Percentiles rank a stretch among this genome's conserved stretches.
phyloP scores from a whole-genome alignment of 2,329 filamentous ascomycete species.

The Paecilomyces formosus region DNA sequence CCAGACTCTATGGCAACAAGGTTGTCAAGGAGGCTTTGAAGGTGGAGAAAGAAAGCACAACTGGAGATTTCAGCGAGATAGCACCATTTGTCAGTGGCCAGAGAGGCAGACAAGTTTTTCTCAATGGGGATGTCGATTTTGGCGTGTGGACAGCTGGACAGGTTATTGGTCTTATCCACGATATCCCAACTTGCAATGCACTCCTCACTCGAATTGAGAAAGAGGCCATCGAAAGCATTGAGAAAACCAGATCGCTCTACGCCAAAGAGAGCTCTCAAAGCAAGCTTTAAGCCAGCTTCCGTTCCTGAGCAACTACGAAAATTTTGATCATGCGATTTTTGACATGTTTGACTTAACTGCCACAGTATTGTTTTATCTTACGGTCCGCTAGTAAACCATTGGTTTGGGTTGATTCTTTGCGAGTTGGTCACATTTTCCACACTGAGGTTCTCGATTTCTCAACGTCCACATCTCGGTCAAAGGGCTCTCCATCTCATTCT shows the following conservation, averaged over 20 bases:
- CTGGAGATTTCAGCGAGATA: slow-evolving; percentile 83
- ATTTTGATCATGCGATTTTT: background rate
- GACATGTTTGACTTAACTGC: background rate
- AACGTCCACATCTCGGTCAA: background rate
- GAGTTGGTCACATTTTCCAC: background rate
- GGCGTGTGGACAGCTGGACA: slow-evolving; percentile 95
- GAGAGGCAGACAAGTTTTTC: slow-evolving; percentile 82
- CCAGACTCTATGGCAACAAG: slow-evolving; percentile 81
- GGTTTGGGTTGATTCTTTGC: background rate
- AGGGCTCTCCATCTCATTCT: background rate
- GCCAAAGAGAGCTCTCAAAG: slow-evolving; percentile 39
- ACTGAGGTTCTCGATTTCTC: background rate
- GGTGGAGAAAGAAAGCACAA: slow-evolving; percentile 74
- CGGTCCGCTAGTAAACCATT: background rate
- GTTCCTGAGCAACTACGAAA: background rate
- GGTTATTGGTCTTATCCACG: slow-evolving; percentile 82
- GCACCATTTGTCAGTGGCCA: slow-evolving; percentile 83
- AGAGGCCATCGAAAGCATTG: slow-evolving; percentile 63
- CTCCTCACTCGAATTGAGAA: slow-evolving; percentile 67
- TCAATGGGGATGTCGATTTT: slow-evolving; percentile 83
- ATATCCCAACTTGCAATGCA: slow-evolving; percentile 67
- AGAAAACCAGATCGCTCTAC: slow-evolving; percentile 51
- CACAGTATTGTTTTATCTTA: background rate
- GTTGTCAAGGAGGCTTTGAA: slow-evolving; percentile 72
- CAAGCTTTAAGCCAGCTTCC: slow-evolving; percentile 46